Percentiles rank a stretch among this genome's conserved stretches.
Evolutionary conservation across 75 land plant genomes (phyloP).

Genomic region (Chamaecyparis obtusa): DNA sequence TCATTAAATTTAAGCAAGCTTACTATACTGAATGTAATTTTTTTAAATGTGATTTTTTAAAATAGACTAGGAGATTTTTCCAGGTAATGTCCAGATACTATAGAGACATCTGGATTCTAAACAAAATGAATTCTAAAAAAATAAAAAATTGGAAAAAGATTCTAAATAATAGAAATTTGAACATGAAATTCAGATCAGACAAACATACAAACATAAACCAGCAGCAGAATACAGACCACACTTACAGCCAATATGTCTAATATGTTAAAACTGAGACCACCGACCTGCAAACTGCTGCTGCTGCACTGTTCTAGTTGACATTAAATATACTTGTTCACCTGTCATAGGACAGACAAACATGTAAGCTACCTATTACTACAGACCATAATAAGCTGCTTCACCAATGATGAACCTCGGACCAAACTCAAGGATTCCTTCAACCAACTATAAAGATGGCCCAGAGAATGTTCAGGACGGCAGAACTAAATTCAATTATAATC

Average conservation of each 20-base stretch:
- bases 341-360: background rate
- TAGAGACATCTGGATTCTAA: too few relatives aligned
- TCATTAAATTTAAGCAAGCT: too few relatives aligned
- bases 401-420: background rate
- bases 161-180: too few relatives aligned
- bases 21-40: too few relatives aligned
- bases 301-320: background rate
- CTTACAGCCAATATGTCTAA: background rate
- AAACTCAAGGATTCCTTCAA: too few relatives aligned
- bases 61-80: too few relatives aligned
- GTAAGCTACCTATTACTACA: background rate
- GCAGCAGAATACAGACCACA: background rate
- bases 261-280: background rate
- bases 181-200: background rate
- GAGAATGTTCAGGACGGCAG: background rate
- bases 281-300: conserved; percentile 1
- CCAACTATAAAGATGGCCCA: too few relatives aligned
- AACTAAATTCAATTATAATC: background rate
- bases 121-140: too few relatives aligned
- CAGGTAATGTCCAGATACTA: background rate
- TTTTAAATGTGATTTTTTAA: too few relatives aligned
- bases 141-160: too few relatives aligned
- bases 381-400: background rate
- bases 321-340: background rate
- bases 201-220: background rate